Percentiles rank a stretch among this genome's conserved stretches.
These are phyloP conservation scores for Juglanconis sp. DNA, from an alignment of 2,329 filamentous ascomycete species.

Conservation along the genomic window DNA sequence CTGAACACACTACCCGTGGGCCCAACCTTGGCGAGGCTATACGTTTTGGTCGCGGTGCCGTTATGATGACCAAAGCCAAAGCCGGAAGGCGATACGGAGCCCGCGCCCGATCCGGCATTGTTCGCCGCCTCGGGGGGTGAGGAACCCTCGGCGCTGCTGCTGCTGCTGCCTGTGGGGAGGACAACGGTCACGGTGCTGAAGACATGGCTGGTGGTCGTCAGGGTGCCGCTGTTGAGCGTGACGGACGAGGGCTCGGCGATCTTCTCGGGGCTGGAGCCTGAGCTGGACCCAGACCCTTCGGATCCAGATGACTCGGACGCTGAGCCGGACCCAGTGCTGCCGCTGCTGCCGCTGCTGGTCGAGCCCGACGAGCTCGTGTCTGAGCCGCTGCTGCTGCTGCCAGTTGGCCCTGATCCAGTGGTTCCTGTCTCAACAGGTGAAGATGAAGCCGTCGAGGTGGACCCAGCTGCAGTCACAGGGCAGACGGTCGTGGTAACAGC, in stretches of 20 bases:
- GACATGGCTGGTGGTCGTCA: not conserved
- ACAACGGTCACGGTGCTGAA: not conserved
- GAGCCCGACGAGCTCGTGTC: too few species aligned
- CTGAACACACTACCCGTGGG: not conserved
- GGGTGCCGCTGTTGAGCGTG: not conserved
- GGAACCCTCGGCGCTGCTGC: not conserved
- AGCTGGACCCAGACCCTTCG: not conserved
- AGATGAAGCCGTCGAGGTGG: not conserved
- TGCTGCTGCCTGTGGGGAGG: not conserved
- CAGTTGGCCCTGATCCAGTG: not conserved
- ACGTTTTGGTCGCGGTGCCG: constrained; percentile 10
- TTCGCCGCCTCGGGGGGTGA: constrained; percentile 4
- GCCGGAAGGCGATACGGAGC: not conserved
- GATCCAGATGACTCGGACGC: not conserved
- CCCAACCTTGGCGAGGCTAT: constrained; percentile 10
- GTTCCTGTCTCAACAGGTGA: constrained; percentile 6
- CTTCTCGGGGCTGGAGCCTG: not conserved
- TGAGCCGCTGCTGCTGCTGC: not conserved
- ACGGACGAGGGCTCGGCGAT: not conserved
- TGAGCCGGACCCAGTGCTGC: not conserved
- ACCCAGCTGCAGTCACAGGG: constrained; percentile 26
- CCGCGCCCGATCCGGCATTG: constrained; percentile 12
- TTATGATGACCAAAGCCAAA: not conserved
- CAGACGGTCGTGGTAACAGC: constrained; percentile 44
- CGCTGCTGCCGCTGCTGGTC: not conserved